Evolutionary conservation across 768 basidiomycete genomes (phyloP), one percentile per base, ranked within the genome.

Genomic region (Suillus subaureus): DNA sequence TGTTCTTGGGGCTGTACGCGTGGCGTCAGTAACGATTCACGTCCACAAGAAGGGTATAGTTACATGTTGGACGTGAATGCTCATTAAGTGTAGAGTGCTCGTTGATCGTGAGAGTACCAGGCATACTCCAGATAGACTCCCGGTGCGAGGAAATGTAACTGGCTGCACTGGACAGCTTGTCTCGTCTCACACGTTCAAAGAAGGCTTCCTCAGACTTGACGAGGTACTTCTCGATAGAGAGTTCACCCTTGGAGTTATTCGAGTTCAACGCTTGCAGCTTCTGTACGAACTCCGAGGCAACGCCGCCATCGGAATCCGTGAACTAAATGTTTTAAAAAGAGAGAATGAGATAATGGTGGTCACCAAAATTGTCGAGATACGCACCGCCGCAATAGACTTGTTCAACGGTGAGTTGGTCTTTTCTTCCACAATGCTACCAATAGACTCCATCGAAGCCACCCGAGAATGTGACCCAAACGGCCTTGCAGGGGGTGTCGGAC

Each of bases 141-240:
- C 91, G 88, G 58, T 87, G 84, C 21, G 92, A 91, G 39, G 91
- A 92, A 52, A 87, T 83, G 63, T 92, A 80, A 76, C 93, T 93
- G 12, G 90, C 88, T 33, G 93, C 93, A 71, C 88, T 91, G 31
- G 88, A 88, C 52, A 97, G 81, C 81, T 93, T 96, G 70, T 96
- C 94, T 77, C 89, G 92, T 73, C 91, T 88, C 68, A 96, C 92
- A 73, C 89, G 90, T 66, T 92, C 90, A 78, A 97, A 97, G 87
- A 95, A 97, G 0, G 88, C 88, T 73, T 96, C 94, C 79, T 97
- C 96, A 69, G 92, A 94, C 81, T 96, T 97, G 68, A 88, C 82
- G 69, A 97, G 79, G 83, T 83, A 97, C 75, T 91, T 91, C 75
- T 97, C 96, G 70, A 97, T 97, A 39, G 94, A 97, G 31, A 97